Evolutionary conservation across 2,329 filamentous ascomycete genomes (phyloP), one percentile per base, ranked within the genome.

Genomic region (Nemania diffusa): DNA sequence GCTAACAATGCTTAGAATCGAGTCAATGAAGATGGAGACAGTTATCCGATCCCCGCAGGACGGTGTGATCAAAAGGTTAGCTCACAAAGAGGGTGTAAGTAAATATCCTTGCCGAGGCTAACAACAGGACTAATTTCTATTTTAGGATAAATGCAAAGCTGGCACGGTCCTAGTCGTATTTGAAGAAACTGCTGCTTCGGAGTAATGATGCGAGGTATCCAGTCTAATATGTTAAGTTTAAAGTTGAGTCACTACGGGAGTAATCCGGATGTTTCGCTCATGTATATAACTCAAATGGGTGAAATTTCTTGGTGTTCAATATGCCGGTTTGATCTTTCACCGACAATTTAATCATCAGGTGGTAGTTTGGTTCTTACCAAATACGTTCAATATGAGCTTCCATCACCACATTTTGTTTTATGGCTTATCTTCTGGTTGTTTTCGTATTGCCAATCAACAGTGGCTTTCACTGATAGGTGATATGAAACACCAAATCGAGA

Each of bases 1-100:
- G 32, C 68, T 75, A 53, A 75, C 52, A 24, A 46, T 2, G 5
- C 46, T 22, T 51, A 90, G 88, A 1, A 94, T 94, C 74, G 92
- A 94, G 80, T 94, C 91, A 65, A 94, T 94, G 92, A 94, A 94
- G 84, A 94, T 94, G 92, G 92, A 94, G 78, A 94, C 92, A 1
- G 90, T 94, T 1, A 94, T 94, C 73, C 86, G 92, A 67, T 92
- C 91, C 59, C 92, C 92, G 7, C 90, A 92, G 70, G 86, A 88
- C 65, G 92, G 92, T 6, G 82, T 89, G 0, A 86, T 94, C 68
- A 90, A 91, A 78, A 91, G 88, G 77, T 80, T 94, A 64, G 90
- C 91, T 44, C 91, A 94, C 76, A 88, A 90, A 75, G 87, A 90
- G 81, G 92, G 92, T 66, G 90, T 92, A 84, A 84, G 89, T 76